These are phyloP conservation scores for Boletus eberwhitei DNA, from an alignment of 768 basidiomycete genomes.

Conservation along the genomic window DNA sequence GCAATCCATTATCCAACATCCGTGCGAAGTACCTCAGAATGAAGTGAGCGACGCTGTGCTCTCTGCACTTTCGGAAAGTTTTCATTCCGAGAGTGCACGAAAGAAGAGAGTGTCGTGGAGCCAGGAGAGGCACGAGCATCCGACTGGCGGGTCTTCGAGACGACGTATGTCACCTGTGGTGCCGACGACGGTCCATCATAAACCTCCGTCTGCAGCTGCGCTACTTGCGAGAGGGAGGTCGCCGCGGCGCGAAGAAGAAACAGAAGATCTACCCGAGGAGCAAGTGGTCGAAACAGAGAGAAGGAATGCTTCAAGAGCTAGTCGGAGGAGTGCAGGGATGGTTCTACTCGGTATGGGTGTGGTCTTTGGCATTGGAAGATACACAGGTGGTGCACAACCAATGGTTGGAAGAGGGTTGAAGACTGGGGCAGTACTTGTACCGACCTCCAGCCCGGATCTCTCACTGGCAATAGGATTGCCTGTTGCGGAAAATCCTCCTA, in stretches of 20 bases:
- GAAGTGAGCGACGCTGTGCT: conserved; percentile 52
- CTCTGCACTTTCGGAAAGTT: conserved; percentile 65
- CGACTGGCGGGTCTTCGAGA: conserved; percentile 41
- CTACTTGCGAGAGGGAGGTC: conserved; percentile 43
- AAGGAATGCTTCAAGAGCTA: conserved; percentile 55
- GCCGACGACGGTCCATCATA: conserved; percentile 31
- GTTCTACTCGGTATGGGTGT: conserved; percentile 79
- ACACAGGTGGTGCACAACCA: conserved; percentile 35
- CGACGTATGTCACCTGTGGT: conserved; percentile 34
- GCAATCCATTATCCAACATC: conserved; percentile 9
- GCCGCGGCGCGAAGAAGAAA: conserved; percentile 37
- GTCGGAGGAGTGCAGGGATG: conserved; percentile 69
- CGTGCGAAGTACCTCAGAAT: conserved; percentile 30
- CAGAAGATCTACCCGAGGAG: conserved; percentile 19
- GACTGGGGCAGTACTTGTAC: conserved; percentile 49
- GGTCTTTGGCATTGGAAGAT: conserved; percentile 63
- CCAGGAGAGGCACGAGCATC: conserved; percentile 57
- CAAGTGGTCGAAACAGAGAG: conserved; percentile 22
- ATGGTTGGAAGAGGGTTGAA: conserved; percentile 28
- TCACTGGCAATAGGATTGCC: conserved; percentile 1
- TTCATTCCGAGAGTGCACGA: conserved; percentile 67
- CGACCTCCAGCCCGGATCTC: conserved; percentile 3
- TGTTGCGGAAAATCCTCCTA: conserved; percentile 12
- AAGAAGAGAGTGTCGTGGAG: conserved; percentile 69
- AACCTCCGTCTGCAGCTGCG: conserved; percentile 18